These are phyloP conservation scores for Acer saccharum DNA, from an alignment of 345 rosid species.

Conservation along the genomic window DNA sequence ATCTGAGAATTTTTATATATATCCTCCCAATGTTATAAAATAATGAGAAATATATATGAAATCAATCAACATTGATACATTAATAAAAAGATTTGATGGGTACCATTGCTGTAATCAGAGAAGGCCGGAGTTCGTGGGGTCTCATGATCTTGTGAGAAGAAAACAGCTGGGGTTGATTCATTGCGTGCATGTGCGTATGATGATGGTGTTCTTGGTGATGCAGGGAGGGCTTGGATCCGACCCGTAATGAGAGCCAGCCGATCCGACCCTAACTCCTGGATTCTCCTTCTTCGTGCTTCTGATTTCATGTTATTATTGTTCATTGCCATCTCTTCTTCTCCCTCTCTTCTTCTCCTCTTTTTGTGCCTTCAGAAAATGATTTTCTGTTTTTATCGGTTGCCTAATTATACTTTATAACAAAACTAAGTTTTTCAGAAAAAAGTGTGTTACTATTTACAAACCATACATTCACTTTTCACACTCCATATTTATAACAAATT, in stretches of 20 bases:
- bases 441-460: not conserved
- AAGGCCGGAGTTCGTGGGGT: not conserved
- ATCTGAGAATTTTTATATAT: too few species aligned
- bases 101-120: conserved; percentile 14
- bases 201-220: conserved; percentile 14
- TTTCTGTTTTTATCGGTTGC: not conserved
- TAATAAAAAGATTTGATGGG: not conserved
- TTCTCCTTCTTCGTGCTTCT: conserved; percentile 37
- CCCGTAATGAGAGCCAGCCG: conserved; percentile 48
- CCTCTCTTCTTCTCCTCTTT: not conserved
- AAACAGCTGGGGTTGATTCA: not conserved
- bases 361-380: not conserved
- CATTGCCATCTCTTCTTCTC: conserved; percentile 23
- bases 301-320: conserved; percentile 13
- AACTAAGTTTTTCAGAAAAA: not conserved
- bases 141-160: not conserved
- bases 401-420: too few species aligned
- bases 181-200: not conserved
- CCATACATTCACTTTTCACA: not conserved
- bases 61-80: not conserved
- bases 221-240: conserved; percentile 22
- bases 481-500: too few species aligned
- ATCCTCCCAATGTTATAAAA: not conserved
- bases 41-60: not conserved
- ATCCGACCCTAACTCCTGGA: conserved; percentile 35